Conservation (phyloP, 2,329 filamentous ascomycete species). For the Phoma herbarum region DNA sequence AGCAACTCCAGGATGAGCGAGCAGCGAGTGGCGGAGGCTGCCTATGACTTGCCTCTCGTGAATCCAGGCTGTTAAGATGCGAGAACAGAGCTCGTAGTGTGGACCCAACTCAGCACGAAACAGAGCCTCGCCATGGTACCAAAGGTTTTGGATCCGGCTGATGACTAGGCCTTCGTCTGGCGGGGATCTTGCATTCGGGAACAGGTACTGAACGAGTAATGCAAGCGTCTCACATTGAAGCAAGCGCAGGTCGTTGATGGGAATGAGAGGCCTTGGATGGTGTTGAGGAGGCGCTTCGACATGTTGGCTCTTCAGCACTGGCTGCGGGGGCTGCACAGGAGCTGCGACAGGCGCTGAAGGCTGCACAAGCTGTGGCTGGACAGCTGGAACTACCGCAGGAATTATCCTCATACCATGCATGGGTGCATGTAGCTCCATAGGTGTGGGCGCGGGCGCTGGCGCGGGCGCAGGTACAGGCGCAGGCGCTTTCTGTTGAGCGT, state of each 20-base stretch:
- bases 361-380: conserved; percentile 19
- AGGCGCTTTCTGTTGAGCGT: conserved; percentile 25
- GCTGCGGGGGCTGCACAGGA: conserved; percentile 25
- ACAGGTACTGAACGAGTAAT: conserved; percentile 44
- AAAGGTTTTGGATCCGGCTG: conserved; percentile 39
- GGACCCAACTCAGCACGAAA: conserved; percentile 40
- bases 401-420: conserved; percentile 32
- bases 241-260: conserved; percentile 33
- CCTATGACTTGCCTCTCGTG: conserved; percentile 43
- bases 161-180: conserved; percentile 40
- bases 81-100: conserved; percentile 40
- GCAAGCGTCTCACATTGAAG: conserved; percentile 47
- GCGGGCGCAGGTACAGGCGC: conserved; percentile 21
- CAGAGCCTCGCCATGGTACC: conserved; percentile 36
- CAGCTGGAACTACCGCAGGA: conserved; percentile 17
- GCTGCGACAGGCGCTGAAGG: conserved; percentile 13
- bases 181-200: conserved; percentile 33
- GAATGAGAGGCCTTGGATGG: conserved; percentile 14
- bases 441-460: conserved; percentile 24
- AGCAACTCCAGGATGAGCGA: conserved; percentile 34
- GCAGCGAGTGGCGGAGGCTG: conserved; percentile 36
- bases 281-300: conserved; percentile 26
- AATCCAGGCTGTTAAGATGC: conserved; percentile 45
- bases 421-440: conserved; percentile 10
- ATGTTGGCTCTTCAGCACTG: conserved; percentile 40